Evolutionary conservation across 306 rosid species (phyloP).

Genomic region (Quercus bicolor): DNA sequence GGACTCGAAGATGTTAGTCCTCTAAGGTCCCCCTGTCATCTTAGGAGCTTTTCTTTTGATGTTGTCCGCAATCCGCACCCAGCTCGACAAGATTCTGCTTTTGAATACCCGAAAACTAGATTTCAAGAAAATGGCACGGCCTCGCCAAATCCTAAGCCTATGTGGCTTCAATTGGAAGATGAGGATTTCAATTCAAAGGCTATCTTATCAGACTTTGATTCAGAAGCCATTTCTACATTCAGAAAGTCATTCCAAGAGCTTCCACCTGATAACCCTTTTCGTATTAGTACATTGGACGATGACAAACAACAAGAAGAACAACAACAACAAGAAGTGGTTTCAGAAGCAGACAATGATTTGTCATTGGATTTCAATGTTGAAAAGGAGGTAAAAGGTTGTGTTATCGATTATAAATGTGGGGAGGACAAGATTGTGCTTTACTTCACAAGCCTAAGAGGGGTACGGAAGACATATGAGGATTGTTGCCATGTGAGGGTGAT

Average conservation of each 20-base stretch:
- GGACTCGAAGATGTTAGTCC: constrained; percentile 86
- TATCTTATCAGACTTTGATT: constrained; percentile 41
- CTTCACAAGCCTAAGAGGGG: constrained; percentile 78
- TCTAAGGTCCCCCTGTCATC: constrained; percentile 50
- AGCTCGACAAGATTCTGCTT: neutral
- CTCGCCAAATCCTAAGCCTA: constrained; percentile 34
- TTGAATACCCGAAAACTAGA: constrained; percentile 34
- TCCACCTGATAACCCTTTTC: constrained; percentile 24
- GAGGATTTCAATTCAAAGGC: constrained; percentile 27
- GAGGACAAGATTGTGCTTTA: constrained; percentile 57
- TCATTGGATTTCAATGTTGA: constrained; percentile 15
- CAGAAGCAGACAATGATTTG: neutral
- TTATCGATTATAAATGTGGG: constrained; percentile 23
- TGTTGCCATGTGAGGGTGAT: constrained; percentile 71
- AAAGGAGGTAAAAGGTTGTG: constrained; percentile 11
- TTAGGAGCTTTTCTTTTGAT: constrained; percentile 70
- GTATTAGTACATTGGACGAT: constrained; percentile 3
- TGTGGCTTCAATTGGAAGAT: constrained; percentile 43
- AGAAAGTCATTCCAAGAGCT: constrained; percentile 46
- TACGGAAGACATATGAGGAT: constrained; percentile 85
- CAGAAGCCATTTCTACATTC: constrained; percentile 47
- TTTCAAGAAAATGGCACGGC: constrained; percentile 16
- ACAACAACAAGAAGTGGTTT: neutral
- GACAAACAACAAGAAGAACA: neutral
- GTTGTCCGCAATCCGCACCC: constrained; percentile 16